Evolutionary conservation across 2,329 filamentous ascomycete genomes (phyloP).

Genomic region (Trichophyton verrucosum): DNA sequence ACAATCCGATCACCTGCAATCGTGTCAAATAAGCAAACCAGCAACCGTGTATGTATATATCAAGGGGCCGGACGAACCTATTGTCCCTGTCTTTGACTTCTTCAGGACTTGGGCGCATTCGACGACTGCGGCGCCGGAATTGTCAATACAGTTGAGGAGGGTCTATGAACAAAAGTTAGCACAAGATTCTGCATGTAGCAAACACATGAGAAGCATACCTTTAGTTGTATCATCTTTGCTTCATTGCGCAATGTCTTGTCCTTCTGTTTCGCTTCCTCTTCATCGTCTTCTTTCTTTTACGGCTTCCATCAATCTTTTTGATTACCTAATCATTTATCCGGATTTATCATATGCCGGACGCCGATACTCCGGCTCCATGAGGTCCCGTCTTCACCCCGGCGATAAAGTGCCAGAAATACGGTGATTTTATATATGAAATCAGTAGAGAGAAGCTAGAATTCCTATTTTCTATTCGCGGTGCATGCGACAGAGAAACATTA

Average conservation of each 20-base stretch:
- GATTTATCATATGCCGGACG: neutral
- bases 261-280: neutral
- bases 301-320: neutral
- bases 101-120: slow-evolving; percentile 90
- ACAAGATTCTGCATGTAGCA: neutral
- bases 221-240: slow-evolving; percentile 73
- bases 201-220: slow-evolving; percentile 36
- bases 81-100: slow-evolving; percentile 72
- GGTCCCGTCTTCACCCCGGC: neutral
- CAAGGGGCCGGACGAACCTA: slow-evolving; percentile 49
- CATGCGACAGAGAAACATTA: neutral
- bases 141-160: slow-evolving; percentile 99
- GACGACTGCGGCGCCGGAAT: slow-evolving; percentile 92
- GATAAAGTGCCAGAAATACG: neutral
- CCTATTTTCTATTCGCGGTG: neutral
- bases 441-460: neutral
- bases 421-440: neutral
- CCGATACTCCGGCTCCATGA: neutral
- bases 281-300: neutral
- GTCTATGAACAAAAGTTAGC: slow-evolving; percentile 43
- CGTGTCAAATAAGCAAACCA: neutral
- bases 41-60: neutral
- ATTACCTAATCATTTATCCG: neutral
- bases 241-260: slow-evolving; percentile 15
- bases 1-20: slow-evolving; percentile 81